Percentiles rank a stretch among this genome's conserved stretches.
These are phyloP conservation scores for Nepenthes gracilis DNA, from an alignment of 148 eudicot species.

Conservation along the genomic window DNA sequence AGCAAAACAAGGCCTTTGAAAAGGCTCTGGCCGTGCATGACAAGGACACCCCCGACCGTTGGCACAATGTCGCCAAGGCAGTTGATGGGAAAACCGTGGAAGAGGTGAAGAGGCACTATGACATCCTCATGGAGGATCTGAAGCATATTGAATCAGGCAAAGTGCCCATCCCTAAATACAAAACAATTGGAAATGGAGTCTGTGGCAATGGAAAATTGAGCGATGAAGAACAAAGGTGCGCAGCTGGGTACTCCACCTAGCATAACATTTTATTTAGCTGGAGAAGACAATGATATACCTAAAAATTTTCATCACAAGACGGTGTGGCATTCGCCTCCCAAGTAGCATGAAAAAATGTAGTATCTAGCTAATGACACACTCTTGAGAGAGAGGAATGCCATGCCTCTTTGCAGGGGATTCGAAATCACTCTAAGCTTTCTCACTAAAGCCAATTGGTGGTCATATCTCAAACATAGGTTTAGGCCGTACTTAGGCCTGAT, in stretches of 20 bases:
- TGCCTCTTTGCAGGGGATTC: too few relatives aligned
- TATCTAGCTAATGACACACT: too few relatives aligned
- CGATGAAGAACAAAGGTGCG: constrained; percentile 21
- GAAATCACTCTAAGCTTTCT: too few relatives aligned
- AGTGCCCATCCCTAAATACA: constrained; percentile 49
- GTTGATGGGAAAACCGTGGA: constrained; percentile 39
- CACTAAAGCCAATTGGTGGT: too few relatives aligned
- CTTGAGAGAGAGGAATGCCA: too few relatives aligned
- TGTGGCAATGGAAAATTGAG: constrained; percentile 11
- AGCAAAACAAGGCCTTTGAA: constrained; percentile 54
- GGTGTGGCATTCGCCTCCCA: too few relatives aligned
- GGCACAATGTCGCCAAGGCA: constrained; percentile 47
- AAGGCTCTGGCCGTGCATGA: constrained; percentile 48
- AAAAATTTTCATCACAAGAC: too few relatives aligned
- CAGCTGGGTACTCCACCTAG: background rate
- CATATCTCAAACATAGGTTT: too few relatives aligned
- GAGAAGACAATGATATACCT: too few relatives aligned
- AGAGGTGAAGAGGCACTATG: constrained; percentile 44
- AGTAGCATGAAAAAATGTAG: too few relatives aligned
- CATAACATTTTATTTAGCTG: too few relatives aligned
- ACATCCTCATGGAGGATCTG: constrained; percentile 35
- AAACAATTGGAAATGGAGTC: background rate
- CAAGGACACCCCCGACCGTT: constrained; percentile 48
- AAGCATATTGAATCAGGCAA: constrained; percentile 35
- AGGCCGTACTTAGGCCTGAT: too few relatives aligned